A percentile compares a stretch with the other conserved stretches of the same genome.
Evolutionary conservation across 306 rosid species (phyloP).

Genomic region (Cicer arietinum): DNA sequence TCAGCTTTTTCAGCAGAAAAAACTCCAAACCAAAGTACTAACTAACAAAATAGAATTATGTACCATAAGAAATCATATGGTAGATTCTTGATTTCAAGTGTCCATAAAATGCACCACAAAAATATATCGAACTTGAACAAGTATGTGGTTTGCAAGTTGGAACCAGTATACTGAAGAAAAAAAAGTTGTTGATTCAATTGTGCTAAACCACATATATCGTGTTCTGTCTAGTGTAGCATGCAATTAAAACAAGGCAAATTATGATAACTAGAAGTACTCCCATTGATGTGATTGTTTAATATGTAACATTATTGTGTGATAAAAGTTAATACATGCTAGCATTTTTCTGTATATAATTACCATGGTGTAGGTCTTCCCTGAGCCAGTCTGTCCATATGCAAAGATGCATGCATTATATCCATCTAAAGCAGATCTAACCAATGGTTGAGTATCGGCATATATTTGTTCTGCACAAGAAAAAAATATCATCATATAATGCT

Average conservation of each 20-base stretch:
- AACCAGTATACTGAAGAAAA: conserved; percentile 29
- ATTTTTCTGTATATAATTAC: conserved; percentile 49
- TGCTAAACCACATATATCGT: conserved; percentile 8
- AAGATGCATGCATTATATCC: conserved; percentile 95
- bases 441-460: conserved; percentile 77
- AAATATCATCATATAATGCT: conserved; percentile 38
- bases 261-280: neutral
- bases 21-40: conserved; percentile 10
- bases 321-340: neutral
- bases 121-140: neutral
- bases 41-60: neutral
- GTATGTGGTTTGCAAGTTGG: conserved; percentile 8
- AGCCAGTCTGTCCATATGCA: conserved; percentile 98
- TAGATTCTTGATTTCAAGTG: conserved; percentile 24
- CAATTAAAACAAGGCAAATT: neutral
- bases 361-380: conserved; percentile 98
- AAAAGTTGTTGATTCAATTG: neutral
- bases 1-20: conserved; percentile 11
- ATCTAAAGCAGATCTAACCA: conserved; percentile 86
- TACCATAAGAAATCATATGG: conserved; percentile 3
- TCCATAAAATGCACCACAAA: conserved; percentile 19
- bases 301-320: neutral
- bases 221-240: conserved; percentile 15
- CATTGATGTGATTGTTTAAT: conserved; percentile 10
- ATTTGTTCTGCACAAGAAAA: conserved; percentile 78